phyloP scores from a whole-genome alignment of 176 grass and related monocot species.

The Juncus inflexus region DNA sequence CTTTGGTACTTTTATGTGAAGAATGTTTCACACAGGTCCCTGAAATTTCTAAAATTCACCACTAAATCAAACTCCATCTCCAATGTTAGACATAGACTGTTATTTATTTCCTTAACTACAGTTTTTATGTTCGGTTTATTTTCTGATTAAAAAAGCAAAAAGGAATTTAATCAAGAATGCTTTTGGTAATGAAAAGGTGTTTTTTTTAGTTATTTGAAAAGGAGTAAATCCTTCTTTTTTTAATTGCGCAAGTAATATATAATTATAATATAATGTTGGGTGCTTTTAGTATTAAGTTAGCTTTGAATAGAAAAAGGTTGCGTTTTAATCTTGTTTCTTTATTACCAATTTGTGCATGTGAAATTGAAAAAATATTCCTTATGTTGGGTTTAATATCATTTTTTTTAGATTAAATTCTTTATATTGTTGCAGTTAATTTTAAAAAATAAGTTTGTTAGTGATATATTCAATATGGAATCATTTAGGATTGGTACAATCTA shows the following conservation, averaged over 20 bases:
- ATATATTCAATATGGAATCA: neutral
- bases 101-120: no score
- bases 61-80: no score
- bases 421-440: no score
- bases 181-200: no score
- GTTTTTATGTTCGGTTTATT: no score
- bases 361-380: neutral
- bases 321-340: neutral
- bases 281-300: constrained; percentile 10
- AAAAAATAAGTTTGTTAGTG: no score
- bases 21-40: constrained; percentile 12
- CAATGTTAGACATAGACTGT: no score
- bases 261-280: neutral
- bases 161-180: no score
- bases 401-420: constrained; percentile 4
- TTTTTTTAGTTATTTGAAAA: no score
- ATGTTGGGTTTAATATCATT: neutral
- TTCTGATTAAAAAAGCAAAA: no score
- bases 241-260: neutral
- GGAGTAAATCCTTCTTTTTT: no score
- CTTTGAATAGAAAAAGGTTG: constrained; percentile 1
- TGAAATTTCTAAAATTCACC: neutral
- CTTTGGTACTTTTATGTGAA: neutral
- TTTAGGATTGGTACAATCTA: neutral
- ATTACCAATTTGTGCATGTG: neutral